Conservation (phyloP, 2,329 filamentous ascomycete species). For the Hypoxylon sp. region DNA sequence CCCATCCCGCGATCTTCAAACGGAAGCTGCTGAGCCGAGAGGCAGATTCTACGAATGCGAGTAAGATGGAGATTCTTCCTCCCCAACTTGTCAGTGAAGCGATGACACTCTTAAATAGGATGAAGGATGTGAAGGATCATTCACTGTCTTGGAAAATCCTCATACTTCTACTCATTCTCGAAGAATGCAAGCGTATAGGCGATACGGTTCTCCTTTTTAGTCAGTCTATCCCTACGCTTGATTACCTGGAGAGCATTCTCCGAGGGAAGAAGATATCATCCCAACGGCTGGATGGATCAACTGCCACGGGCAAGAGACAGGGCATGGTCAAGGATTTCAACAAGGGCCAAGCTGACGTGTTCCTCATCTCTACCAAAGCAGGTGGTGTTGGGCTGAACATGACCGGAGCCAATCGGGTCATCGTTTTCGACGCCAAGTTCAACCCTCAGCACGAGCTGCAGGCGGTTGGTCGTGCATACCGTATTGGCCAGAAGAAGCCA, state of each 20-base stretch:
- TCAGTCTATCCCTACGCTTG: slow-evolving; percentile 75
- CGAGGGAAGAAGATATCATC: slow-evolving; percentile 60
- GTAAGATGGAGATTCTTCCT: slow-evolving; percentile 44
- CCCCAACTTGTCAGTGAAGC: slow-evolving; percentile 49
- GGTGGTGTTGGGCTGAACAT: slow-evolving; percentile 89
- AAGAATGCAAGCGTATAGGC: slow-evolving; percentile 67
- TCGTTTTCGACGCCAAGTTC: slow-evolving; percentile 87
- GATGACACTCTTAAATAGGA: slow-evolving; percentile 54
- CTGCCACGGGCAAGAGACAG: slow-evolving; percentile 69
- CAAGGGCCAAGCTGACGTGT: slow-evolving; percentile 65
- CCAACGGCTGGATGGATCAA: slow-evolving; percentile 76
- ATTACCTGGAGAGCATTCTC: slow-evolving; percentile 75
- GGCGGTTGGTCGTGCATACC: slow-evolving; percentile 87
- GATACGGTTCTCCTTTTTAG: slow-evolving; percentile 89
- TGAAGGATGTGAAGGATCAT: slow-evolving; percentile 58
- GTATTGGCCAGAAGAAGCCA: slow-evolving; percentile 82
- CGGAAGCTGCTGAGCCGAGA: slow-evolving; percentile 51
- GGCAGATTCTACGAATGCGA: slow-evolving; percentile 9
- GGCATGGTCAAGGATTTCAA: slow-evolving; percentile 78
- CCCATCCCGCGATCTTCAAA: slow-evolving; percentile 64
- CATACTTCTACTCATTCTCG: slow-evolving; percentile 76
- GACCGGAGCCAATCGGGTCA: slow-evolving; percentile 83
- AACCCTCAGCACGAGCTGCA: slow-evolving; percentile 88
- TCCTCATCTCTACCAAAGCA: slow-evolving; percentile 85
- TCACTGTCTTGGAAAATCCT: slow-evolving; percentile 75